Evolutionary conservation across 306 rosid species (phyloP).

Genomic region (Prunus davidiana): DNA sequence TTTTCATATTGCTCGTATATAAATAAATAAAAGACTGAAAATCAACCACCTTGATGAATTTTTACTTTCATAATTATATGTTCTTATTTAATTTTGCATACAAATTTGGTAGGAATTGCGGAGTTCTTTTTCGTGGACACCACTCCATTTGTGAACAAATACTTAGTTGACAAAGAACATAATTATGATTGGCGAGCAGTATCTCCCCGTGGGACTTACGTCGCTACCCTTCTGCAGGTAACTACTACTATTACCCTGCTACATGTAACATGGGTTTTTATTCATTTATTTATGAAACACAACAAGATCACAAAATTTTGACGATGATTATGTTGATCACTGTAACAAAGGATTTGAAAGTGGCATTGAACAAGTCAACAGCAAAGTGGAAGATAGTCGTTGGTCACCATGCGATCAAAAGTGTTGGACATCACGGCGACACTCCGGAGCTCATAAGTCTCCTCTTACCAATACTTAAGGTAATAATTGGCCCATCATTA

Average conservation of each 20-base stretch:
- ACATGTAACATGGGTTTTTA: neutral
- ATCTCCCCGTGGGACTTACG: slow-evolving; percentile 44
- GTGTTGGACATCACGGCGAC: slow-evolving; percentile 66
- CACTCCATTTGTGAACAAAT: slow-evolving; percentile 52
- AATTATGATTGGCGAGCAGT: slow-evolving; percentile 57
- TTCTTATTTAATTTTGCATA: neutral
- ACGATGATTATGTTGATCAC: too few relatives aligned
- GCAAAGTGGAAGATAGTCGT: slow-evolving; percentile 88
- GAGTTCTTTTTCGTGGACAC: slow-evolving; percentile 78
- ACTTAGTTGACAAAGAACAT: slow-evolving; percentile 24
- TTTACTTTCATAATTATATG: neutral
- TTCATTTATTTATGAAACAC: neutral
- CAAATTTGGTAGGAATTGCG: slow-evolving; percentile 35
- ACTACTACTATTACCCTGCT: too few relatives aligned
- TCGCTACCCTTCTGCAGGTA: slow-evolving; percentile 56
- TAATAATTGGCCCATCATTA: neutral
- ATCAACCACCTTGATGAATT: neutral
- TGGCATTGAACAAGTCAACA: slow-evolving; percentile 38
- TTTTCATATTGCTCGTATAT: too few relatives aligned
- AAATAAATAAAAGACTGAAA: too few relatives aligned
- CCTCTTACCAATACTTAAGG: slow-evolving; percentile 76
- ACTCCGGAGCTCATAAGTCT: slow-evolving; percentile 54
- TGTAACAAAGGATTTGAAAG: slow-evolving; percentile 36
- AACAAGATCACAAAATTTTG: neutral
- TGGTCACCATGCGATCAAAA: slow-evolving; percentile 77